Percentiles rank a stretch among this genome's conserved stretches.
Conservation (phyloP, 768 basidiomycete species). For the Termitomyces sp. region DNA sequence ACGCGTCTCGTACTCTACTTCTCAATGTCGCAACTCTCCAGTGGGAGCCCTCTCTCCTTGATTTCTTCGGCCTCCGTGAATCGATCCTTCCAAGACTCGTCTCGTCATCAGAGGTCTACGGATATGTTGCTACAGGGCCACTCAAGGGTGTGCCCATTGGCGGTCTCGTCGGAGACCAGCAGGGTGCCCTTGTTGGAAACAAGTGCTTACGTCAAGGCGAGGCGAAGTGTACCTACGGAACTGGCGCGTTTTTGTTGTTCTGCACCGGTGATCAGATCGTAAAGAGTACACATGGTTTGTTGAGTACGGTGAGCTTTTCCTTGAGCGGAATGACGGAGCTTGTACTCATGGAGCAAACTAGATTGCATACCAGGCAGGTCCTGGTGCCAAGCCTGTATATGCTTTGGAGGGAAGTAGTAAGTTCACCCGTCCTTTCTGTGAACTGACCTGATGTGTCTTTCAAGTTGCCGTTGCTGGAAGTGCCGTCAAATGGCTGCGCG, state of each 20-base stretch:
- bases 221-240: conserved; percentile 98
- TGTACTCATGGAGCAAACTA: conserved; percentile 21
- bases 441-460: neutral
- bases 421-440: conserved; percentile 19
- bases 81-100: conserved; percentile 84
- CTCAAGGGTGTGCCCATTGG: conserved; percentile 79
- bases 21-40: conserved; percentile 75
- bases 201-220: conserved; percentile 89
- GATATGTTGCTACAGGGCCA: conserved; percentile 59
- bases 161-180: conserved; percentile 97
- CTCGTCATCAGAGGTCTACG: conserved; percentile 91
- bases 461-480: conserved; percentile 91
- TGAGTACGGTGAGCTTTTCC: conserved; percentile 64
- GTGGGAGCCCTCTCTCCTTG: conserved; percentile 80
- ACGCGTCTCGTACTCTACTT: conserved; percentile 93
- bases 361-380: conserved; percentile 89
- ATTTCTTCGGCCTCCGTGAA: conserved; percentile 78
- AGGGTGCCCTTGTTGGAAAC: conserved; percentile 94
- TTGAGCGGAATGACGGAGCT: neutral
- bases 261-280: conserved; percentile 88
- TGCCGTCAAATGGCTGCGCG: conserved; percentile 95
- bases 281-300: conserved; percentile 76
- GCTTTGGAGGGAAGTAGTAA: conserved; percentile 92
- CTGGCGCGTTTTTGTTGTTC: conserved; percentile 94
- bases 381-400: conserved; percentile 74